A percentile compares a stretch with the other conserved stretches of the same genome.
Evolutionary conservation across 495 filamentous ascomycete species (phyloP).

Genomic region (Penicillium mononematosum): DNA sequence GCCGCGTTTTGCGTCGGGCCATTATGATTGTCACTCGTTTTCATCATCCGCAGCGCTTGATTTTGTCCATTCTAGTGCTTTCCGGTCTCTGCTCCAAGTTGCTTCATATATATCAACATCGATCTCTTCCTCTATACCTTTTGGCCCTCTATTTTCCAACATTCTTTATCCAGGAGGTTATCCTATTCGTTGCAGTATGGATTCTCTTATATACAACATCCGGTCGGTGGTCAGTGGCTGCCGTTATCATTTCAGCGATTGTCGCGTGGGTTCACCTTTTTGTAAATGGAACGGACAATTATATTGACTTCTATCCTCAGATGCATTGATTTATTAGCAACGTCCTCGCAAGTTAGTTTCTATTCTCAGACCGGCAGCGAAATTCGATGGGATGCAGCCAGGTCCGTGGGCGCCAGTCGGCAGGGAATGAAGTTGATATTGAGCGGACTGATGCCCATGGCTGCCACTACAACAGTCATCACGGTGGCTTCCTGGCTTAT

Average conservation of each 20-base stretch:
- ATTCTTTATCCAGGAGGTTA: slow-evolving; percentile 21
- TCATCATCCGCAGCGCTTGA: slow-evolving; percentile 15
- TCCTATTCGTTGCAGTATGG: slow-evolving; percentile 20
- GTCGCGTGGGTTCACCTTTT: slow-evolving; percentile 12
- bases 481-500: slow-evolving; percentile 12
- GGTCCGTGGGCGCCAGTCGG: slow-evolving; percentile 20
- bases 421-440: slow-evolving; percentile 25
- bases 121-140: slow-evolving; percentile 7
- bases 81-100: slow-evolving; percentile 21
- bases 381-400: slow-evolving; percentile 26
- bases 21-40: slow-evolving; percentile 19
- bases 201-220: slow-evolving; percentile 14
- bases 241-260: neutral
- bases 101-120: slow-evolving; percentile 22
- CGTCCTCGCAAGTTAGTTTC: slow-evolving; percentile 25
- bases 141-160: slow-evolving; percentile 24
- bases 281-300: neutral
- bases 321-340: slow-evolving; percentile 14
- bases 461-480: slow-evolving; percentile 13
- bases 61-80: slow-evolving; percentile 22
- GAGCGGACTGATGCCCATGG: slow-evolving; percentile 22
- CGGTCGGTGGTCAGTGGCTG: slow-evolving; percentile 13
- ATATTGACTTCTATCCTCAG: slow-evolving; percentile 8
- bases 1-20: neutral
- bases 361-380: slow-evolving; percentile 25